Evolutionary conservation across 2,329 filamentous ascomycete species (phyloP), one percentile per base, ranked within the genome.

Genomic region (Daldinia eschscholtzii): DNA sequence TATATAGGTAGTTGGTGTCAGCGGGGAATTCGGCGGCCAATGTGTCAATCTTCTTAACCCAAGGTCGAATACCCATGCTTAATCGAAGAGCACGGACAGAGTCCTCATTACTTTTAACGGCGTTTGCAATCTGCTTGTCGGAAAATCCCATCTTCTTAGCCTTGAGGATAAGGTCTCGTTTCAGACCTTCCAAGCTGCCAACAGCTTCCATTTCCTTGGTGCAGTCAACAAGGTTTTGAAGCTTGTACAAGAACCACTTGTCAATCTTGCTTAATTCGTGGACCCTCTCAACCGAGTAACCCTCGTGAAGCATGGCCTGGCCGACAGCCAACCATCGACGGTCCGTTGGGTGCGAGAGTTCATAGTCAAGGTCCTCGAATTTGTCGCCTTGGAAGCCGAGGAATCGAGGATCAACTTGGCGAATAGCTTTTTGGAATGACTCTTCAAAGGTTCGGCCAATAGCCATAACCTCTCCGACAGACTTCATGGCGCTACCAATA

Each of bases 211-310:
- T 89, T 80, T 97, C 93, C 73, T 89, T 89, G 67, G 92, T 93
- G 84, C 92, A 94, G 81, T 98, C 89, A 59, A 97, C 96, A 76
- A 99, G 93, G 85, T 98, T 98, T 84, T 97, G 91, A 58, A 99
- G 89, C 88, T 99, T 98, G 89, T 98, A 89, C 76, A 99, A 84
- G 87, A 99, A 99, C 96, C 96, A 98, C 83, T 97, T 97, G 85
- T 98, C 96, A 77, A 99, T 99, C 87, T 97, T 98, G 83, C 92
- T 97, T 75, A 99, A 85, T 6, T 98, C 93, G 79, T 98, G 94
- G 15, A 99, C 87, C 80, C 88, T 90, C 72, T 99, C 95, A 53
- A 98, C 94, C 1, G 93, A 89, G 86, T 99, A 99, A 81, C 92
- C 92, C 83, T 98, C 94, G 85, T 98, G 94, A 73, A 97, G 89